Conservation (phyloP, 2,329 filamentous ascomycete species). For the Capronia coronata region DNA sequence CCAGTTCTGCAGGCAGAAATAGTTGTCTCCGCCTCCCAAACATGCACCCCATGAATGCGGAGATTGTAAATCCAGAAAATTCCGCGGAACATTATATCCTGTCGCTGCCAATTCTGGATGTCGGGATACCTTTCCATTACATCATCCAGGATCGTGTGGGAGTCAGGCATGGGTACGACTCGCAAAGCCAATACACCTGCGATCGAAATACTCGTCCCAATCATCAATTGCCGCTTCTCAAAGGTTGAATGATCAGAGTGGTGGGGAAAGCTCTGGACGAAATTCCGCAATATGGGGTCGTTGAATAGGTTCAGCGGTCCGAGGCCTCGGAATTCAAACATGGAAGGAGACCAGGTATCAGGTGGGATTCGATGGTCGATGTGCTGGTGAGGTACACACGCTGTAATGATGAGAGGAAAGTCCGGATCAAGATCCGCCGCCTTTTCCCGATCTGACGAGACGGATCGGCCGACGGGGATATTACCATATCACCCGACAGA, state of each 20-base stretch:
- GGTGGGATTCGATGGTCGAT: slow-evolving; percentile 13
- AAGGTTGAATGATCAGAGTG: slow-evolving; percentile 10
- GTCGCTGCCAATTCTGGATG: slow-evolving; percentile 13
- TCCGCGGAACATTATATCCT: slow-evolving; percentile 17
- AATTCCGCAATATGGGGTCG: slow-evolving; percentile 24
- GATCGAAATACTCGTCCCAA: slow-evolving; percentile 22
- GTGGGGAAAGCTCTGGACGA: slow-evolving; percentile 17
- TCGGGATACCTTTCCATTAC: slow-evolving; percentile 16
- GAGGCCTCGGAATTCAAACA: slow-evolving; percentile 21
- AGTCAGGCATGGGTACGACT: slow-evolving; percentile 17
- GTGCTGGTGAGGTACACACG: slow-evolving; percentile 21
- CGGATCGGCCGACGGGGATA: background rate
- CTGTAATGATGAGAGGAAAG: slow-evolving; percentile 23
- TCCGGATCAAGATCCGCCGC: slow-evolving; percentile 15
- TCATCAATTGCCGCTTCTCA: slow-evolving; percentile 16
- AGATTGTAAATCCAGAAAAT: slow-evolving; percentile 23
- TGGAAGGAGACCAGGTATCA: slow-evolving; percentile 21
- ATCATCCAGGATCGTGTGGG: slow-evolving; percentile 20
- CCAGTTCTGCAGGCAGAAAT: slow-evolving; percentile 10
- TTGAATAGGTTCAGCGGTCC: slow-evolving; percentile 23
- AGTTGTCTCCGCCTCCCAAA: slow-evolving; percentile 17
- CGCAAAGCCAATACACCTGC: slow-evolving; percentile 22
- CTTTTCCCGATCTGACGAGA: slow-evolving; percentile 7
- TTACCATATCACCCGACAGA: background rate
- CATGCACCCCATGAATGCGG: slow-evolving; percentile 16